phyloP scores from a whole-genome alignment of 768 basidiomycete species.

The Trametes villosa region DNA sequence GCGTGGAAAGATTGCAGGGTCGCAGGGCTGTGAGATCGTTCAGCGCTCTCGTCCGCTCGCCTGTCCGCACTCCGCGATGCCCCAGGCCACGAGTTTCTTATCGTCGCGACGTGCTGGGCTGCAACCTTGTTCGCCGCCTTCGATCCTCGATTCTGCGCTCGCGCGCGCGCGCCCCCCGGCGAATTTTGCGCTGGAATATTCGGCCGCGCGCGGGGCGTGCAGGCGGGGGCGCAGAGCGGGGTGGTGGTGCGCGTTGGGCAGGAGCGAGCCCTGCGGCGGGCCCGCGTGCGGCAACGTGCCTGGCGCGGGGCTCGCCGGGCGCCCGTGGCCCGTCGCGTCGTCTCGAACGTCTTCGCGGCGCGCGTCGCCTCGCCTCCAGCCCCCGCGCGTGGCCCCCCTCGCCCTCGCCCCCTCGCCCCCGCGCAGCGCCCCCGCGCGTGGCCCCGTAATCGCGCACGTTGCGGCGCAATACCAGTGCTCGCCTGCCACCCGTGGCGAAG shows the following conservation, averaged over 20 bases:
- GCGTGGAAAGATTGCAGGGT: slow-evolving; percentile 24
- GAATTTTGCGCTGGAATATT: neutral
- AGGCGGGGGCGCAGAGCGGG: neutral
- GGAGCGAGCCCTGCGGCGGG: neutral
- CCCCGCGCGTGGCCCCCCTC: neutral
- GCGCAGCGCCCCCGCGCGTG: neutral
- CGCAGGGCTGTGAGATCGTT: slow-evolving; percentile 15
- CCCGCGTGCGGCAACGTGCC: slow-evolving; percentile 9
- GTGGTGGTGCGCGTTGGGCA: neutral
- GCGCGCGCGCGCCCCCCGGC: neutral
- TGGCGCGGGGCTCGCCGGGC: slow-evolving; percentile 2
- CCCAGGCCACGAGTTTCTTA: slow-evolving; percentile 12
- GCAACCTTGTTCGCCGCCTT: slow-evolving; percentile 6
- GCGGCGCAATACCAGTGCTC: too few relatives aligned
- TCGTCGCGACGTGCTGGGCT: slow-evolving; percentile 1
- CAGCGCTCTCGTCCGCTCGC: slow-evolving; percentile 10
- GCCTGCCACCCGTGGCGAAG: neutral
- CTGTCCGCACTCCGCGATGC: slow-evolving; percentile 22
- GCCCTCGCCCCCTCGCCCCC: neutral
- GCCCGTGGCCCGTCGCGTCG: neutral
- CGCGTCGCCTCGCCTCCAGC: neutral
- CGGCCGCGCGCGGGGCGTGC: too few relatives aligned
- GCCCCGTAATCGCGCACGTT: slow-evolving; percentile 14
- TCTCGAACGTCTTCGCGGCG: neutral
- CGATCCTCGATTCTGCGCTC: neutral